These are phyloP conservation scores for Arthrinium phaeospermum DNA, from an alignment of 2,329 filamentous ascomycete species.

Conservation along the genomic window DNA sequence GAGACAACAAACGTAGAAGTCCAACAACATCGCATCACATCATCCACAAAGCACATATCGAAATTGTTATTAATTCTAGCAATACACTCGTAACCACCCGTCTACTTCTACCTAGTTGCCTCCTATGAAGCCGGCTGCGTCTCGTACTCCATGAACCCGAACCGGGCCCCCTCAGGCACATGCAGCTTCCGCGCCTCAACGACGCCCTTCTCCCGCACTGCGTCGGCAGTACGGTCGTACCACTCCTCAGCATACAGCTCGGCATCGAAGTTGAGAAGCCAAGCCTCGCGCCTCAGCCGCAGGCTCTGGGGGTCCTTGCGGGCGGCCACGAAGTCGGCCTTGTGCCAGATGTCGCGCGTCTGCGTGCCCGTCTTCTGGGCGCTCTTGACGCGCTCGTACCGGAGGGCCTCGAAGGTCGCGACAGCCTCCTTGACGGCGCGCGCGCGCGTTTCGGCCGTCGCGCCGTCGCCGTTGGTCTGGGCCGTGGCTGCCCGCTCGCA, in stretches of 20 bases:
- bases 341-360: constrained; percentile 57
- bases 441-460: constrained; percentile 24
- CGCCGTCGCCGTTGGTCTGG: background rate
- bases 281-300: constrained; percentile 52
- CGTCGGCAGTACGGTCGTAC: constrained; percentile 36
- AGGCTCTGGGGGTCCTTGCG: constrained; percentile 50
- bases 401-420: constrained; percentile 50
- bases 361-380: constrained; percentile 53
- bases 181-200: constrained; percentile 32
- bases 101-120: background rate
- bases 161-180: constrained; percentile 31
- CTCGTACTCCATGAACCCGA: constrained; percentile 35
- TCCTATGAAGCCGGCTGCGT: background rate
- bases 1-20: no score
- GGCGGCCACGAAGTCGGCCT: constrained; percentile 54
- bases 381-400: constrained; percentile 53
- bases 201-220: constrained; percentile 30
- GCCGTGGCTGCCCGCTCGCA: constrained; percentile 20
- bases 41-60: no score
- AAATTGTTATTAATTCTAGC: background rate
- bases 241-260: constrained; percentile 51
- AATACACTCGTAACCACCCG: background rate
- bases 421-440: constrained; percentile 46
- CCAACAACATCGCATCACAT: no score
- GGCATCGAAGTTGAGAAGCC: constrained; percentile 55